phyloP scores from a whole-genome alignment of 169 alveolate species.

The Eimeria mitis region DNA sequence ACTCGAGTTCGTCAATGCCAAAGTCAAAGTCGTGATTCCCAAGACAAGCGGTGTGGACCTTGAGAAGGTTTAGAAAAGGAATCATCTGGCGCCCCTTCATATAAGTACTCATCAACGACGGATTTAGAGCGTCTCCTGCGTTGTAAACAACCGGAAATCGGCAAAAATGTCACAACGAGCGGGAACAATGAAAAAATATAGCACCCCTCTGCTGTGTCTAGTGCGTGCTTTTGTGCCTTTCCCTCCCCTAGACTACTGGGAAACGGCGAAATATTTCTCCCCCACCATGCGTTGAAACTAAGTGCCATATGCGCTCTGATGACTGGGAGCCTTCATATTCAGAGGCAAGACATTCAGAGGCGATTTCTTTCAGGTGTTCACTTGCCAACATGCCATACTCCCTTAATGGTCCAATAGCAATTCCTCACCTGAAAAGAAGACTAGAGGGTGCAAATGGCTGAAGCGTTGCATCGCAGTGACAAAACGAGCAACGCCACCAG shows the following conservation, averaged over 20 bases:
- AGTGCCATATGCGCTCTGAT: neutral
- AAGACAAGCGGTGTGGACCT: constrained; percentile 93
- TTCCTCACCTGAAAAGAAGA: constrained; percentile 81
- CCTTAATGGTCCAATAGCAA: neutral
- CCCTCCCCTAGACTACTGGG: neutral
- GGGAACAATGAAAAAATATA: neutral
- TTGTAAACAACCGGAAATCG: neutral
- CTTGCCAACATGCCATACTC: neutral
- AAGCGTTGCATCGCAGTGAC: constrained; percentile 88
- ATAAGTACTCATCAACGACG: constrained; percentile 92
- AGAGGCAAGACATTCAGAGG: neutral
- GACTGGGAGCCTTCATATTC: neutral
- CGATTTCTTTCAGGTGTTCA: neutral
- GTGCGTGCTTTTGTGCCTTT: neutral
- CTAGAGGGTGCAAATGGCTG: constrained; percentile 80
- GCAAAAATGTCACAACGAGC: neutral
- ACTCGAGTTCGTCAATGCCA: constrained; percentile 91
- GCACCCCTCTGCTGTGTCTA: neutral
- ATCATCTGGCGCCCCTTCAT: constrained; percentile 93
- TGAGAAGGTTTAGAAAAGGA: constrained; percentile 87
- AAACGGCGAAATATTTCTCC: neutral
- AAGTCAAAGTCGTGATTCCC: constrained; percentile 97
- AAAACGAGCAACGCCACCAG: constrained; percentile 95
- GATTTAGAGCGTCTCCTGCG: constrained; percentile 94
- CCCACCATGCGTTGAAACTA: too few species aligned